These are phyloP conservation scores for Viola pubescens DNA, from an alignment of 441 rosid genomes.

Conservation along the genomic window DNA sequence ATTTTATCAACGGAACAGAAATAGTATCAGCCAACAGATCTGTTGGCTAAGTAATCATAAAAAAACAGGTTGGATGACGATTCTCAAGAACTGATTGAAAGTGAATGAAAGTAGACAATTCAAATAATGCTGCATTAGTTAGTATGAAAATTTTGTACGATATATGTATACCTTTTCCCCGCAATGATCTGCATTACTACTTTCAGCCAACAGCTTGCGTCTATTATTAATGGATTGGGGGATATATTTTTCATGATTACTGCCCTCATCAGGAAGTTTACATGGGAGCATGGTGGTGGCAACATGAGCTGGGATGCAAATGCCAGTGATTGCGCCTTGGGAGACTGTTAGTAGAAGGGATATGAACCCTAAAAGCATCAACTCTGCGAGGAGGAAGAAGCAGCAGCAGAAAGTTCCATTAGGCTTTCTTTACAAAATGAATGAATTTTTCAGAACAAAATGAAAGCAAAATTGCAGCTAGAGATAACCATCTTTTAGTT, in stretches of 20 bases:
- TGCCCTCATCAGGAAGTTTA: slow-evolving; percentile 20
- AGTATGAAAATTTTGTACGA: neutral
- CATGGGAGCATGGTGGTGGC: slow-evolving; percentile 62
- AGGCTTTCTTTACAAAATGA: slow-evolving; percentile 3
- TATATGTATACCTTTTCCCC: too few relatives aligned
- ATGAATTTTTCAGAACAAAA: too few relatives aligned
- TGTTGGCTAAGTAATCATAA: neutral
- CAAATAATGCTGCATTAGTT: too few relatives aligned
- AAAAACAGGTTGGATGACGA: too few relatives aligned
- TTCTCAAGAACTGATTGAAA: too few relatives aligned
- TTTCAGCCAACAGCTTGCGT: too few relatives aligned
- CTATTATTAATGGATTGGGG: neutral
- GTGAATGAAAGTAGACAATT: too few relatives aligned
- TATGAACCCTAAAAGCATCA: slow-evolving; percentile 88
- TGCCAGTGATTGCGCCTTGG: slow-evolving; percentile 39
- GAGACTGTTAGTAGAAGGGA: slow-evolving; percentile 67
- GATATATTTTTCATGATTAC: slow-evolving; percentile 1
- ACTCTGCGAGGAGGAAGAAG: slow-evolving; percentile 40
- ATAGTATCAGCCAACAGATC: neutral
- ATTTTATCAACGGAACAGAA: slow-evolving; percentile 2
- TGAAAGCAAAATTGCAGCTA: neutral
- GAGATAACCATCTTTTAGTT: slow-evolving; percentile 67
- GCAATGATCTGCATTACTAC: too few relatives aligned
- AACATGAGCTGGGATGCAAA: slow-evolving; percentile 44
- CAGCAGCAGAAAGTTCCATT: slow-evolving; percentile 8